phyloP scores from a whole-genome alignment of 352 stramenopile species.

The Aphanomyces euteiches region DNA sequence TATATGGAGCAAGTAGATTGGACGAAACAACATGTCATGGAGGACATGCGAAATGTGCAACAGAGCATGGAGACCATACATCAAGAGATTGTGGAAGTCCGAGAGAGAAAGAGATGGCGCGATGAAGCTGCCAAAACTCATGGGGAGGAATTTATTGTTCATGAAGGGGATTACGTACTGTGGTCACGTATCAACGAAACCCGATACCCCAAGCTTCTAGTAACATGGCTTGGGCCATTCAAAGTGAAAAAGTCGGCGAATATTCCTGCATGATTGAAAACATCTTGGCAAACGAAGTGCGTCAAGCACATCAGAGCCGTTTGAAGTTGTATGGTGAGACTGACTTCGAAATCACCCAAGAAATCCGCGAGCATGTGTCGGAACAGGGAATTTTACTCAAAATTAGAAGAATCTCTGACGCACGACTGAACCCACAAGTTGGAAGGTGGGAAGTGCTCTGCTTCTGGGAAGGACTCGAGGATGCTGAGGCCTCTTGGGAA shows the following conservation, averaged over 20 bases:
- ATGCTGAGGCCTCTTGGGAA: conserved; percentile 9
- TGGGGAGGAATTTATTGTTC: conserved; percentile 29
- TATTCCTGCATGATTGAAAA: conserved; percentile 36
- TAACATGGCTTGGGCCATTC: conserved; percentile 40
- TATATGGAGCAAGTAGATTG: not conserved
- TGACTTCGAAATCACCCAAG: conserved; percentile 6
- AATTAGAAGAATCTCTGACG: not conserved
- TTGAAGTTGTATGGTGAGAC: conserved; percentile 37
- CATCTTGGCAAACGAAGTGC: conserved; percentile 29
- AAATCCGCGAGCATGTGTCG: conserved; percentile 5
- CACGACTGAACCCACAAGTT: not conserved
- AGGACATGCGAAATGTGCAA: not conserved
- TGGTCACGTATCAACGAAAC: conserved; percentile 36
- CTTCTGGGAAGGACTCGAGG: conserved; percentile 10
- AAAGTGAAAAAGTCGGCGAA: conserved; percentile 28
- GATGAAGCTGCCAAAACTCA: conserved; percentile 4
- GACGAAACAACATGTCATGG: not conserved
- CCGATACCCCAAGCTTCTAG: conserved; percentile 35
- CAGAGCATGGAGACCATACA: conserved; percentile 22
- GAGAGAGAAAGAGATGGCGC: conserved; percentile 24
- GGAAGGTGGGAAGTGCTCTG: not conserved
- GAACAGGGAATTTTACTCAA: conserved; percentile 8
- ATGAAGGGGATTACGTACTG: conserved; percentile 37
- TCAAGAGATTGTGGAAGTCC: conserved; percentile 20
- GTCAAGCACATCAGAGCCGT: conserved; percentile 33